A percentile compares a stretch with the other conserved stretches of the same genome.
phyloP scores from a whole-genome alignment of 2,329 filamentous ascomycete genomes.

The Aspergillus viridinutans region DNA sequence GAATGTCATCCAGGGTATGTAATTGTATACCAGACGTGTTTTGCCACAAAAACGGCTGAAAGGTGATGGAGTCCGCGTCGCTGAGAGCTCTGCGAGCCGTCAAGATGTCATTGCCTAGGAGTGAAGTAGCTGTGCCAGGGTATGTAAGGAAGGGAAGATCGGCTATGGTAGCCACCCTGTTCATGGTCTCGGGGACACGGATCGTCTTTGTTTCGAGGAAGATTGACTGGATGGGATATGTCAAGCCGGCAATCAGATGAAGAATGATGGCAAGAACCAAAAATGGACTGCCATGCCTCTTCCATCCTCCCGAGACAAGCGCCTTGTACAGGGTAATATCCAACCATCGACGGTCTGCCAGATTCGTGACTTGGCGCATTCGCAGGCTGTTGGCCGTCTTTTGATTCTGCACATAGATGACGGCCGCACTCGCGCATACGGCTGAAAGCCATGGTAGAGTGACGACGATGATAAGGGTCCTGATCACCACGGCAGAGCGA shows the following conservation, averaged over 20 bases:
- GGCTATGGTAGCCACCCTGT: not conserved
- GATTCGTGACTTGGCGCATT: conserved; percentile 17
- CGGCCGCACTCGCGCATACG: conserved; percentile 20
- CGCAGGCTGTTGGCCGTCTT: conserved; percentile 7
- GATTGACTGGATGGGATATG: conserved; percentile 21
- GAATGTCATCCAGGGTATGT: conserved; percentile 4
- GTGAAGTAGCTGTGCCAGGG: not conserved
- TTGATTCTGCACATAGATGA: conserved; percentile 20
- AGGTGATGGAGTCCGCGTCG: not conserved
- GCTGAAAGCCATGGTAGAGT: conserved; percentile 20
- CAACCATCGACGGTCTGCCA: conserved; percentile 21
- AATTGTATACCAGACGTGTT: not conserved
- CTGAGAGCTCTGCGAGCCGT: not conserved
- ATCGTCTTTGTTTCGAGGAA: conserved; percentile 12
- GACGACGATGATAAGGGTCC: conserved; percentile 15
- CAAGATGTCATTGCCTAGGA: not conserved
- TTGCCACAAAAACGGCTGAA: not conserved
- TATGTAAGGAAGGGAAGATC: not conserved
- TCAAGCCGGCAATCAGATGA: conserved; percentile 15
- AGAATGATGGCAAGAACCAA: conserved; percentile 18
- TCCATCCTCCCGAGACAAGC: conserved; percentile 9
- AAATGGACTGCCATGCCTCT: conserved; percentile 18
- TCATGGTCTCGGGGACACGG: conserved; percentile 2
- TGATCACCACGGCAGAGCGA: conserved; percentile 14
- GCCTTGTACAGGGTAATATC: conserved; percentile 6